Conservation (phyloP, 2,329 filamentous ascomycete species). For the Penicillium sp. region DNA sequence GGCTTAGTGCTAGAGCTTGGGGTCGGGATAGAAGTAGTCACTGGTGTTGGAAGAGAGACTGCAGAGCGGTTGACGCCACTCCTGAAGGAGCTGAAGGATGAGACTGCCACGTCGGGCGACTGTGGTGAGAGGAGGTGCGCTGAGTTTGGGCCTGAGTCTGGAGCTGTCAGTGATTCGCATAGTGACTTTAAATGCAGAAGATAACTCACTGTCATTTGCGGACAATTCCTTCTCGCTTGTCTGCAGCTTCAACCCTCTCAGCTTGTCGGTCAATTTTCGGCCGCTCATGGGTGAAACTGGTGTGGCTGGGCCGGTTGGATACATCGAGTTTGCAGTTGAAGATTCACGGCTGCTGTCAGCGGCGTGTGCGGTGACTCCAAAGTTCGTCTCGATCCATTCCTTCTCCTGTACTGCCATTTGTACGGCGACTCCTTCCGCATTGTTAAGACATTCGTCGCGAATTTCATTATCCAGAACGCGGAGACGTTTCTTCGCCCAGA, state of each 20-base stretch:
- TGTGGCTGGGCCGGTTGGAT: conserved; percentile 50
- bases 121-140: conserved; percentile 60
- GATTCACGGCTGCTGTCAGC: conserved; percentile 24
- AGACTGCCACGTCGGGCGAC: conserved; percentile 61
- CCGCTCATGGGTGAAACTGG: conserved; percentile 62
- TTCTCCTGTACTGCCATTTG: conserved; percentile 82
- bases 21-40: conserved; percentile 28
- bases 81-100: conserved; percentile 61
- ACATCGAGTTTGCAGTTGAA: conserved; percentile 21
- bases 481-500: conserved; percentile 83
- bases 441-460: conserved; percentile 66
- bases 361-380: conserved; percentile 58
- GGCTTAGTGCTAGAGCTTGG: conserved; percentile 9
- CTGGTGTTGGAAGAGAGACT: conserved; percentile 17
- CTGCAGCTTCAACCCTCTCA: conserved; percentile 73
- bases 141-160: conserved; percentile 18
- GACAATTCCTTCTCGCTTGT: conserved; percentile 67
- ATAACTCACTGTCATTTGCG: conserved; percentile 52
- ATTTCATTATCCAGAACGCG: conserved; percentile 76
- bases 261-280: conserved; percentile 73
- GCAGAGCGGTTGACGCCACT: conserved; percentile 29
- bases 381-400: conserved; percentile 81
- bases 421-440: conserved; percentile 77
- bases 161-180: conserved; percentile 15
- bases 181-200: too few relatives aligned